A percentile compares a stretch with the other conserved stretches of the same genome.
Evolutionary conservation across 345 rosid genomes (phyloP).

Genomic region (Raphanus raphanistrum): DNA sequence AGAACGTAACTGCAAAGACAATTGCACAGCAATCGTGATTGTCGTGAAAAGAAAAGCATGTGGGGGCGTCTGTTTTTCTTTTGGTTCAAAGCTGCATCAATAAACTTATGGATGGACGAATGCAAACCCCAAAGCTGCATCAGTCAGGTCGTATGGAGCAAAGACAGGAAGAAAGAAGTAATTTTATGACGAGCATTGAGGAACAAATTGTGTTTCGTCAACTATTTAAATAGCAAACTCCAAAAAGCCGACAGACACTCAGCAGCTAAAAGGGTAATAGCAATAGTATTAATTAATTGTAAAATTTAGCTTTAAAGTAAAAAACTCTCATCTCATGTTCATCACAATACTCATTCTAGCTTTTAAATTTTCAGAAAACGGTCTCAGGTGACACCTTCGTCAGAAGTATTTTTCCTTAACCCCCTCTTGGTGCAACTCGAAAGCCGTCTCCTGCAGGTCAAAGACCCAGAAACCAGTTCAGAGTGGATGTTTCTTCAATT

Average conservation of each 20-base stretch:
- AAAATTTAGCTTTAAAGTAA: neutral
- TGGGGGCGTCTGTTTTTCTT: too few species aligned
- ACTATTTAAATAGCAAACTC: constrained; percentile 6
- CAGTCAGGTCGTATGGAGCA: neutral
- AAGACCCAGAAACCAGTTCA: neutral
- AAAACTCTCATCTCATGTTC: constrained; percentile 17
- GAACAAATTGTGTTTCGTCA: constrained; percentile 27
- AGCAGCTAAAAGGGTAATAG: neutral
- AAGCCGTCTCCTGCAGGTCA: constrained; percentile 26
- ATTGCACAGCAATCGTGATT: too few species aligned
- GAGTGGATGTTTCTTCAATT: neutral
- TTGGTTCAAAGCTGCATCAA: too few species aligned
- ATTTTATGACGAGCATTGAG: neutral
- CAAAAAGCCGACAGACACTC: neutral
- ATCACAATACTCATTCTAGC: constrained; percentile 18
- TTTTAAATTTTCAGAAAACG: constrained; percentile 10
- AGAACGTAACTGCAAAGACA: too few species aligned
- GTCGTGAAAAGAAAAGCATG: too few species aligned
- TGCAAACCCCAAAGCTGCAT: neutral
- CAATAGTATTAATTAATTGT: neutral
- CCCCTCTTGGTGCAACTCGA: neutral
- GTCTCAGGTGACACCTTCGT: constrained; percentile 19
- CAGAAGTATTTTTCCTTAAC: too few species aligned
- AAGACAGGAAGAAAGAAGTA: neutral
- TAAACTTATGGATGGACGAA: neutral